Conservation (phyloP, 2,329 filamentous ascomycete species). For the Cladosporium cucumerinum region DNA sequence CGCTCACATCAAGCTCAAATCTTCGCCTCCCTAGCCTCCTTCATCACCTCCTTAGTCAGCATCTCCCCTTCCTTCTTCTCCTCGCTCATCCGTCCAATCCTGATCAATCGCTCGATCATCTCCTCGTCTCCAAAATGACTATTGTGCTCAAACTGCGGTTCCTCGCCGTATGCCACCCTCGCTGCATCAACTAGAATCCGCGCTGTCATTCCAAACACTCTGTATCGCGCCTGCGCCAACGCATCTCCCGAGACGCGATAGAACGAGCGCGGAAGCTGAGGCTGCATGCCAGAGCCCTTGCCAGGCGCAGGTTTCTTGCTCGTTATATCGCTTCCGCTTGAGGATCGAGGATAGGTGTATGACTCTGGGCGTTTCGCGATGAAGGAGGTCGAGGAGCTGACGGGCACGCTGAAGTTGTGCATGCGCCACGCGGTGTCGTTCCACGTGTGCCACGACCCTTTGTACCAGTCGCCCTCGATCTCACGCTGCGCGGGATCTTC, state of each 20-base stretch:
- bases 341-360: constrained; percentile 22
- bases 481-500: constrained; percentile 42
- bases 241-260: constrained; percentile 29
- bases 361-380: constrained; percentile 27
- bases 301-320: neutral
- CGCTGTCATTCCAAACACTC: constrained; percentile 94
- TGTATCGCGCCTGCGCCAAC: constrained; percentile 51
- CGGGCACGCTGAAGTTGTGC: constrained; percentile 89
- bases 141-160: constrained; percentile 79
- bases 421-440: constrained; percentile 75
- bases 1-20: constrained; percentile 28
- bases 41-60: constrained; percentile 38
- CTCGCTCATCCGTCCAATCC: constrained; percentile 55
- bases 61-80: constrained; percentile 49
- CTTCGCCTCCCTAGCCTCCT: constrained; percentile 32
- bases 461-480: constrained; percentile 69
- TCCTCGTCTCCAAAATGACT: constrained; percentile 63
- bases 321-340: constrained; percentile 10
- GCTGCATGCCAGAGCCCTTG: constrained; percentile 17
- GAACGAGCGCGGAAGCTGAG: constrained; percentile 29
- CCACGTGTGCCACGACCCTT: constrained; percentile 77
- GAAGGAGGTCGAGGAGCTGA: constrained; percentile 64
- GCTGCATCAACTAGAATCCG: constrained; percentile 86
- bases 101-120: constrained; percentile 57
- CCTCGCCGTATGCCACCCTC: constrained; percentile 73